Base-by-base conservation (phyloP, 1,284 basidiomycete genomes). In the Schizophyllum amplum region DNA sequence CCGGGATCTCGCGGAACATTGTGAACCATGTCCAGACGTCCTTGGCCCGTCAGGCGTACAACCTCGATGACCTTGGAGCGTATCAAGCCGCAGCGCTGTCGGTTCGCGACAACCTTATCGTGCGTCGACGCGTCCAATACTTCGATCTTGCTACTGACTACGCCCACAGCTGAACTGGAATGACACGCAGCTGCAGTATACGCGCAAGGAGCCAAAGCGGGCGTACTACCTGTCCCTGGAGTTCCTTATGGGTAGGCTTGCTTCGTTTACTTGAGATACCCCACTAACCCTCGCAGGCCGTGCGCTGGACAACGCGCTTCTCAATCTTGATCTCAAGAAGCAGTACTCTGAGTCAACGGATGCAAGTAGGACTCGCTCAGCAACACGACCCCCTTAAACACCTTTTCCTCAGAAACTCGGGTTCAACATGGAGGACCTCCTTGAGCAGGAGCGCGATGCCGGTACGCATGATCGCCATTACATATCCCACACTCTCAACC, bases 171-270 rank as follows among this genome's bases (percentile, higher is more conserved):
- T 86, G 60, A 89, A 90, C 66, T 92, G 89, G 89, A 91, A 90
- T 63, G 79, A 83, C 51, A 92, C 88, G 4, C 87, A 90, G 64
- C 66, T 84, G 55, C 74, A 82, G 59, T 81, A 84, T 69, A 87
- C 84, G 48, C 80, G 84, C 59, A 87, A 84, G 65, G 75, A 77
- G n/a, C 86, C 84, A 13, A 90, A 90, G 70, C 80, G 89, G 61
- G 89, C 93, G 13, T 97, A 96, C 77, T 96, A 96, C 71, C 81
- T 90, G 56, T 89, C 86, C 27, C 83, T 96, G 57, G 94, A 97
- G 72, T 95, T 92, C 72, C 74, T 94, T 64, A 90, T 94, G 86
- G 92, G 92, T n/a, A n/a, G n/a, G n/a, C n/a, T n/a, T n/a, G n/a
- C n/a, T n/a, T n/a, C n/a, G n/a, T n/a, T n/a, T n/a, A n/a, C n/a